Base-by-base conservation (phyloP, 1,139 yeast genomes). In the Blastobotrys malaysiensis region DNA sequence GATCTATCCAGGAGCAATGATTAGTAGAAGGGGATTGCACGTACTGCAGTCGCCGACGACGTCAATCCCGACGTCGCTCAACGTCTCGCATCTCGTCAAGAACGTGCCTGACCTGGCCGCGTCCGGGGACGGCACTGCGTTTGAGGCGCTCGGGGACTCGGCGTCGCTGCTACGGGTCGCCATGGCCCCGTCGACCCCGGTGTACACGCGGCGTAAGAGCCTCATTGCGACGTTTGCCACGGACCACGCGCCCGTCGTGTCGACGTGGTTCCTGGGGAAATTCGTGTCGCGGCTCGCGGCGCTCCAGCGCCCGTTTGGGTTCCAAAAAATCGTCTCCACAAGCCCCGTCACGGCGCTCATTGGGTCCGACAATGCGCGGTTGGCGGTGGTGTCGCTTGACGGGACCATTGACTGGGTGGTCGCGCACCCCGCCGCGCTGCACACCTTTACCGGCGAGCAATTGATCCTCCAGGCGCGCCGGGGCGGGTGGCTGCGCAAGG, bases 161-260 rank as follows among this genome's bases (percentile, higher is more conserved):
- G 39, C 75, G 9, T 72, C 78, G 16, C 59, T 80, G 47, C 62
- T 81, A 49, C 74, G 74, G 52, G 72, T 80, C 46, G 71, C 74
- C 43, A 62, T 80, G 14, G 83, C 84, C 3, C 73, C 81, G 5
- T 77, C 81, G 1, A 69, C 80, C 4, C 72, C 77, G 9, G 59
- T 81, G 36, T 78, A 76, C 57, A 72, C 77, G 21, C 69, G 74
- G 4, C 64, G 77, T 24, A 75, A 74, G 21, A 70, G 77, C 9
- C 64, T 80, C 14, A 66, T 78, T 6, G 82, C 80, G 9, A 63
- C 76, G 22, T 76, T 73, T 62, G 55, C 52, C 9, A 44, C 43
- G 16, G 39, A 31, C 39, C 39, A 31, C 16, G 53, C 54, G 16
- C 57, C 63, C 21, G 49, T 60, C n/a, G 55, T 58, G 13, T 57